A percentile compares a stretch with the other conserved stretches of the same genome.
These are phyloP conservation scores for Hydrangea macrophylla DNA, from an alignment of 148 eudicot genomes.

Conservation along the genomic window DNA sequence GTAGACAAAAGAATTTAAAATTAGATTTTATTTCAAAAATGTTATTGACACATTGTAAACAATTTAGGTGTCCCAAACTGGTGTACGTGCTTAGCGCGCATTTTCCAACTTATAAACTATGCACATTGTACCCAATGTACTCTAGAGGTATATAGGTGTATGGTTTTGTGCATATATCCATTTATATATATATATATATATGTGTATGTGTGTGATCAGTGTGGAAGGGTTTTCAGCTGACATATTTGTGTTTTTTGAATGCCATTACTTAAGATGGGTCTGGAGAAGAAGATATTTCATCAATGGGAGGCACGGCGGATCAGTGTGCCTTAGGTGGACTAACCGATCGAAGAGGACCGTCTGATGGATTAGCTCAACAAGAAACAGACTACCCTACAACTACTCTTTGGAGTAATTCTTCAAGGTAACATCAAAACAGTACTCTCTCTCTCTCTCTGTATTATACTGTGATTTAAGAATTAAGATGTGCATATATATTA, in stretches of 20 bases:
- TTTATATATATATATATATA: not conserved
- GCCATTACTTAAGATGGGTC: slow-evolving; percentile 54
- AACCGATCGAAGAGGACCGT: slow-evolving; percentile 35
- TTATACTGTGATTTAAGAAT: no score
- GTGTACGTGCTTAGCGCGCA: no score
- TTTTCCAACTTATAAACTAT: no score
- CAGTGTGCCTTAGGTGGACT: slow-evolving; percentile 10
- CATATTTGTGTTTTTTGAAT: slow-evolving; percentile 17
- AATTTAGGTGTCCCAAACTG: no score
- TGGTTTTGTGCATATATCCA: not conserved
- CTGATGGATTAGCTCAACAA: slow-evolving; percentile 29
- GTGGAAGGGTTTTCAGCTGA: not conserved
- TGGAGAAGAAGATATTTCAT: slow-evolving; percentile 46
- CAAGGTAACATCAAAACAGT: slow-evolving; percentile 29
- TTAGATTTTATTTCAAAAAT: no score
- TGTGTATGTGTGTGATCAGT: not conserved
- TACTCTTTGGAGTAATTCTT: slow-evolving; percentile 48
- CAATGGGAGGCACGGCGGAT: slow-evolving; percentile 26
- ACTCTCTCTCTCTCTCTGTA: not conserved
- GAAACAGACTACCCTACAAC: slow-evolving; percentile 32
- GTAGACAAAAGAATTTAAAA: no score
- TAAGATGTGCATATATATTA: no score
- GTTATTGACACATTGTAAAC: no score
- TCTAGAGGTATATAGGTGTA: no score
- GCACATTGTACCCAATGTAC: no score